These are phyloP conservation scores for Cryphonectria naterciae DNA, from an alignment of 2,329 filamentous ascomycete genomes.

Conservation along the genomic window DNA sequence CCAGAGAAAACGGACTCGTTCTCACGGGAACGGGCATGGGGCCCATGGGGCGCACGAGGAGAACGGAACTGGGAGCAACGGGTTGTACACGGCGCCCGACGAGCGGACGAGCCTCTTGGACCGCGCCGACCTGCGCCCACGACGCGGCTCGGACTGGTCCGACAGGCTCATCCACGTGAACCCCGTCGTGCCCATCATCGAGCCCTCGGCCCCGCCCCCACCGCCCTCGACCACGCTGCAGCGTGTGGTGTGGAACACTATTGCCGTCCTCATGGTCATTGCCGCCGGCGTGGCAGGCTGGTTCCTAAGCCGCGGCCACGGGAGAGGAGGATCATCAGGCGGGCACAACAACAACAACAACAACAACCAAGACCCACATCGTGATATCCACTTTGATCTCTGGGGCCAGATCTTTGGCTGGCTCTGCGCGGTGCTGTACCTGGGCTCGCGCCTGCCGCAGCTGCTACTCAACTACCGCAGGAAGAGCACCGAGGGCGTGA, in stretches of 20 bases:
- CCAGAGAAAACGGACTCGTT: conserved; percentile 39
- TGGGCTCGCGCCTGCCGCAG: conserved; percentile 87
- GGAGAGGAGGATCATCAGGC: neutral
- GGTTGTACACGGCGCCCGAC: conserved; percentile 37
- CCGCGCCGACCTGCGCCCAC: conserved; percentile 45
- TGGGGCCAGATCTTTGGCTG: conserved; percentile 93
- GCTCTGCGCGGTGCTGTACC: conserved; percentile 85
- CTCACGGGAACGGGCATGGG: conserved; percentile 4
- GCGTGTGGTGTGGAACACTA: conserved; percentile 71
- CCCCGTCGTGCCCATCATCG: conserved; percentile 78
- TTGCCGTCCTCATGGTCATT: conserved; percentile 80
- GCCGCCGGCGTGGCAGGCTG: conserved; percentile 83
- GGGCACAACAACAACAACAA: conserved; percentile 35
- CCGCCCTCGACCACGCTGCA: conserved; percentile 58
- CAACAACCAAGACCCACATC: conserved; percentile 47
- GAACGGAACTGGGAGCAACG: conserved; percentile 19
- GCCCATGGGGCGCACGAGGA: neutral
- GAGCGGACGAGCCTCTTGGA: conserved; percentile 59
- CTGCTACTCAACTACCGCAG: conserved; percentile 89
- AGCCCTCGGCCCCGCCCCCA: conserved; percentile 45
- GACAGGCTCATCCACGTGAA: conserved; percentile 68
- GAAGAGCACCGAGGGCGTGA: conserved; percentile 91
- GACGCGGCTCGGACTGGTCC: conserved; percentile 60
- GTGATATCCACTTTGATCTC: conserved; percentile 67
- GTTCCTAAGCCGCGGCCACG: conserved; percentile 68